Percentiles rank a stretch among this genome's conserved stretches.
These are phyloP conservation scores for Leccinum variicolor DNA, from an alignment of 768 basidiomycete genomes.

Conservation along the genomic window DNA sequence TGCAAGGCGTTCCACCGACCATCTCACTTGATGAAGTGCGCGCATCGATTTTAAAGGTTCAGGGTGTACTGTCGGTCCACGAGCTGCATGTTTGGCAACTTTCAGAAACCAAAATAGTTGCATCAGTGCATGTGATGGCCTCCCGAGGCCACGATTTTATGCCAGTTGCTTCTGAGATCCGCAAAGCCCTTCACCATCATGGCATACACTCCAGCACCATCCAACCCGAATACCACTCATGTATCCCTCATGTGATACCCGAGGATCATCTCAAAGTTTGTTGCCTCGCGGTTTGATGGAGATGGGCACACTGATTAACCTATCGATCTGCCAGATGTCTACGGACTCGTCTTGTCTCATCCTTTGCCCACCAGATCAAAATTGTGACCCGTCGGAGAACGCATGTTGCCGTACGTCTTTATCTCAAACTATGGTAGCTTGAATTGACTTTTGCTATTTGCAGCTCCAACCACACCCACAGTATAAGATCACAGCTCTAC, in stretches of 20 bases:
- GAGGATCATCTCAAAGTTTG: conserved; percentile 52
- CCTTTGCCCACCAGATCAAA: conserved; percentile 63
- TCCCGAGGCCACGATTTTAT: conserved; percentile 85
- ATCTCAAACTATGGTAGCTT: not conserved
- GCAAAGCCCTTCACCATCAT: conserved; percentile 79
- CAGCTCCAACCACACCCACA: conserved; percentile 46
- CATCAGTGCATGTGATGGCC: conserved; percentile 92
- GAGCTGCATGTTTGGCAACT: conserved; percentile 98
- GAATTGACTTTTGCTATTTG: conserved; percentile 5
- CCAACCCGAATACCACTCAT: conserved; percentile 76
- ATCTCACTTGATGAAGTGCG: conserved; percentile 90
- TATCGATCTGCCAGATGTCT: conserved; percentile 37
- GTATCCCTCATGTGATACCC: conserved; percentile 31
- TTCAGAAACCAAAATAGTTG: conserved; percentile 91
- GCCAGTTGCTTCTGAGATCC: conserved; percentile 80
- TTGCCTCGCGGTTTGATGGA: not conserved
- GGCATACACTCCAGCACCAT: conserved; percentile 96
- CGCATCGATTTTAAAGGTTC: conserved; percentile 72
- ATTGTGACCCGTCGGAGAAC: conserved; percentile 65
- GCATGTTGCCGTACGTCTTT: conserved; percentile 73
- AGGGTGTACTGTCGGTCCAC: conserved; percentile 82
- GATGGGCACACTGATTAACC: not conserved
- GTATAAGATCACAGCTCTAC: conserved; percentile 34
- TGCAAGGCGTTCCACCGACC: conserved; percentile 90
- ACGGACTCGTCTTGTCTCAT: conserved; percentile 65